Evolutionary conservation across 2,329 filamentous ascomycete species (phyloP).

Genomic region (Fusarium sp.): DNA sequence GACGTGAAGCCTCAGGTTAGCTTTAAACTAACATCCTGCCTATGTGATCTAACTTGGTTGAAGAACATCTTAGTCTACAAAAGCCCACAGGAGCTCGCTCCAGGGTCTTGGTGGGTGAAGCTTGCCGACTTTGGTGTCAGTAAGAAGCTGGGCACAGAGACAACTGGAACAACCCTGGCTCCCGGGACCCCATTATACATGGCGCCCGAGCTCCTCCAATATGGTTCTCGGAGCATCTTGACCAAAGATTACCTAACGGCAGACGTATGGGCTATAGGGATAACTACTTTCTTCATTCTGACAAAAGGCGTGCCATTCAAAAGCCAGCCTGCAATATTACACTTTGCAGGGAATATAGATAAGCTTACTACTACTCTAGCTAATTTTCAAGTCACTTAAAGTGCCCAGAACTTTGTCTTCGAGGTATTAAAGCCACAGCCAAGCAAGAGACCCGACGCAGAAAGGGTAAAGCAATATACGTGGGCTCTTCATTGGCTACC

Average conservation of each 20-base stretch:
- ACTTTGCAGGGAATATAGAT: not conserved
- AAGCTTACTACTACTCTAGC: not conserved
- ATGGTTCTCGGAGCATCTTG: accelerated
- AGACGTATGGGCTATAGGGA: not conserved
- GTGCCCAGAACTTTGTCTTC: not conserved
- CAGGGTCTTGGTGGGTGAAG: not conserved
- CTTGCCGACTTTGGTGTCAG: not conserved
- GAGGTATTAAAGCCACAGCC: not conserved
- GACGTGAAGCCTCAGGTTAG: not conserved
- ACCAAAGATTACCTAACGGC: not conserved
- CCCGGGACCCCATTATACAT: not conserved
- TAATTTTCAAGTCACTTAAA: not conserved
- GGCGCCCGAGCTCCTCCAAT: not conserved
- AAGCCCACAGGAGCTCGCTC: not conserved
- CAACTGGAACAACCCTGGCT: not conserved
- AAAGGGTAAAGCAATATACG: not conserved
- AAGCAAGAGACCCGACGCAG: not conserved
- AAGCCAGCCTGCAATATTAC: not conserved
- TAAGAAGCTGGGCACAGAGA: not conserved
- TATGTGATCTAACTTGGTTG: not conserved
- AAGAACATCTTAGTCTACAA: not conserved
- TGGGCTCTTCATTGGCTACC: not conserved
- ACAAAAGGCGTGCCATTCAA: not conserved
- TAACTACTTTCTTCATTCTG: not conserved
- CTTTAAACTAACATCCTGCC: accelerated